phyloP scores from a whole-genome alignment of 352 stramenopile species.

The Peronospora destructor region DNA sequence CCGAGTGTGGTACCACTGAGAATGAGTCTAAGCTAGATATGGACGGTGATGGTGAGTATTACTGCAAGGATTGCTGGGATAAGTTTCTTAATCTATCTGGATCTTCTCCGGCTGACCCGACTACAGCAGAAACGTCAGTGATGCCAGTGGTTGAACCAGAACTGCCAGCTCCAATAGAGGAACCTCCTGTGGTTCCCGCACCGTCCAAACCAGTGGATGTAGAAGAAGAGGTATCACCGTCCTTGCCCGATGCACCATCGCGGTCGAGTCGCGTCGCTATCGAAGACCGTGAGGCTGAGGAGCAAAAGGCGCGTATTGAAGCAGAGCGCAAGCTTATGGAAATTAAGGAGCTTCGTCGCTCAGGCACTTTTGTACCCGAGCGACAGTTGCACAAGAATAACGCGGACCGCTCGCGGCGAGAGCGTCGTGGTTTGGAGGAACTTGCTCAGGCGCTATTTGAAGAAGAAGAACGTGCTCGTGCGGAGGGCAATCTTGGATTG shows the following conservation, averaged over 20 bases:
- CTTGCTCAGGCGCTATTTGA: slow-evolving; percentile 69
- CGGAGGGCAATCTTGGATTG: slow-evolving; percentile 63
- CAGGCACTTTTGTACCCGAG: slow-evolving; percentile 55
- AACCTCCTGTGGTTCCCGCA: slow-evolving; percentile 5
- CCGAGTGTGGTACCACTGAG: slow-evolving; percentile 70
- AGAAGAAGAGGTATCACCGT: slow-evolving; percentile 21
- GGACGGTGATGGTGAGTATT: slow-evolving; percentile 79
- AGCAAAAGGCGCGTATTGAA: slow-evolving; percentile 67
- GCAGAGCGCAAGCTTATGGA: slow-evolving; percentile 79
- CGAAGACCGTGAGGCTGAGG: slow-evolving; percentile 58
- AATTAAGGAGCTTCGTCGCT: slow-evolving; percentile 66
- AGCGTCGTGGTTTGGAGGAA: slow-evolving; percentile 71
- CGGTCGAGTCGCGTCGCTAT: slow-evolving; percentile 33
- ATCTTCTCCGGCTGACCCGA: slow-evolving; percentile 9
- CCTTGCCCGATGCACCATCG: slow-evolving; percentile 25
- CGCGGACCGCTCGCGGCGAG: slow-evolving; percentile 54
- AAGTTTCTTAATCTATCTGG: slow-evolving; percentile 65
- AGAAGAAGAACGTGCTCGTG: slow-evolving; percentile 73
- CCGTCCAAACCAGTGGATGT: slow-evolving; percentile 18
- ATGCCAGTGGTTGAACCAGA: slow-evolving; percentile 15
- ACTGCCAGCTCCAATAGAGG: slow-evolving; percentile 1
- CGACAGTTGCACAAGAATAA: slow-evolving; percentile 50
- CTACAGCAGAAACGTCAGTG: slow-evolving; percentile 1
- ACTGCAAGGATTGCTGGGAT: slow-evolving; percentile 86
- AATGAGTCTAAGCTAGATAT: slow-evolving; percentile 70